A percentile compares a stretch with the other conserved stretches of the same genome.
phyloP scores from a whole-genome alignment of 164 flowering plant species.

The Liquidambar formosana region DNA sequence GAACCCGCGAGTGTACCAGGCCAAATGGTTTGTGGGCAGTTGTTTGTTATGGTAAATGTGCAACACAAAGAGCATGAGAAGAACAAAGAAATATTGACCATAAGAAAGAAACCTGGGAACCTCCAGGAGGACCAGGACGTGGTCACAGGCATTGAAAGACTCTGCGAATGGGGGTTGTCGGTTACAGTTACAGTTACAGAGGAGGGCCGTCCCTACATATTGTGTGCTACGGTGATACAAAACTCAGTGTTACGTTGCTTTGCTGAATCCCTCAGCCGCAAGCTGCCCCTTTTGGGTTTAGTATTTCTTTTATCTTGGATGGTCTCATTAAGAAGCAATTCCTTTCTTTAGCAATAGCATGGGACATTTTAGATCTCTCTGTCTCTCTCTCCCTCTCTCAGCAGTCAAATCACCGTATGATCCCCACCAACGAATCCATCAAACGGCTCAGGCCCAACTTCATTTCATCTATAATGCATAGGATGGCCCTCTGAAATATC shows the following conservation, averaged over 20 bases:
- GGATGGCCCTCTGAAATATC: too few species aligned
- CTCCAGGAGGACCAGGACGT: too few species aligned
- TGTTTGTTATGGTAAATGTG: slow-evolving; percentile 64
- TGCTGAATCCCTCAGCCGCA: slow-evolving; percentile 31
- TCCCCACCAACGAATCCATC: too few species aligned
- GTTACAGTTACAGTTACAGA: too few species aligned
- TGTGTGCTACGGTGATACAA: slow-evolving; percentile 8
- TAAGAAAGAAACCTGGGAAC: slow-evolving; percentile 5
- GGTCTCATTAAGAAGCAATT: slow-evolving; percentile 52
- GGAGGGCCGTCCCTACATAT: neutral
- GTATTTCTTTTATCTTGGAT: slow-evolving; percentile 35
- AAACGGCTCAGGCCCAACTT: too few species aligned
- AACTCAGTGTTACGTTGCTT: slow-evolving; percentile 26
- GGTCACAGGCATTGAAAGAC: too few species aligned
- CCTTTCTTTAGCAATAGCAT: slow-evolving; percentile 45
- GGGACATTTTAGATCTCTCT: too few species aligned
- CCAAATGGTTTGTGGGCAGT: slow-evolving; percentile 80
- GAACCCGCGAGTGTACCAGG: slow-evolving; percentile 74
- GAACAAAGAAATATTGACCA: slow-evolving; percentile 10
- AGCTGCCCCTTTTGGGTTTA: slow-evolving; percentile 43
- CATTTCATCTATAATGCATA: neutral
- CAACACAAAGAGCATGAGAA: slow-evolving; percentile 22
- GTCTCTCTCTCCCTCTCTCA: too few species aligned
- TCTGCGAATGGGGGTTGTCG: too few species aligned
- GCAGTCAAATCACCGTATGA: too few species aligned